These are phyloP conservation scores for Pseudotsuga menziesii DNA, from an alignment of 75 land plant genomes.

Conservation along the genomic window DNA sequence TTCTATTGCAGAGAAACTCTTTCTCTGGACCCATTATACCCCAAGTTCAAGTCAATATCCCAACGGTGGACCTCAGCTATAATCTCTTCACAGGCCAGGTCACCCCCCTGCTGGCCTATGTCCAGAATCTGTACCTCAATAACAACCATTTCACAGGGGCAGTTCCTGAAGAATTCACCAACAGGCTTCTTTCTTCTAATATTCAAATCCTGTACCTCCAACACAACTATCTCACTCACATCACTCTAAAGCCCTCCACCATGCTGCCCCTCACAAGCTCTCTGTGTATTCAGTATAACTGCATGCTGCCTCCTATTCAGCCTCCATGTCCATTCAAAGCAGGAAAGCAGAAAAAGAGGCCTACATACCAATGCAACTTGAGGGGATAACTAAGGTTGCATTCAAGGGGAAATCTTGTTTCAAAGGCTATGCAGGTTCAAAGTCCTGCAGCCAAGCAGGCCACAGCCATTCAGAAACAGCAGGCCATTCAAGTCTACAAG, in stretches of 20 bases:
- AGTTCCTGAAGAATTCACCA: constrained; percentile 61
- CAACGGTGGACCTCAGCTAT: constrained; percentile 65
- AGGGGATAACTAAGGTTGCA: background rate
- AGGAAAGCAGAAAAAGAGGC: constrained; percentile 58
- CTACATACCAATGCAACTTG: constrained; percentile 45
- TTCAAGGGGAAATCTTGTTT: no score
- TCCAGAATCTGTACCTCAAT: constrained; percentile 65
- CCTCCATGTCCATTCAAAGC: constrained; percentile 62
- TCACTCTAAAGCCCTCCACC: constrained; percentile 36
- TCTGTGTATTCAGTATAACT: constrained; percentile 73
- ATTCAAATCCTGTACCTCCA: constrained; percentile 71
- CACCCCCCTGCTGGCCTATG: constrained; percentile 43
- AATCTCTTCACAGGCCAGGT: constrained; percentile 52
- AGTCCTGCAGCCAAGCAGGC: no score
- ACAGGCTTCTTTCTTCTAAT: constrained; percentile 36
- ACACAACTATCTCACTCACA: constrained; percentile 65
- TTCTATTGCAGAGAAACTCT: constrained; percentile 57
- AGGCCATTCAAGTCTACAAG: no score
- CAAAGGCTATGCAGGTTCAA: no score
- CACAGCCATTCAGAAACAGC: no score
- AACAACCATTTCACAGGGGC: constrained; percentile 69
- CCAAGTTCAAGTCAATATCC: constrained; percentile 26
- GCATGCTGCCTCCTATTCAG: constrained; percentile 59
- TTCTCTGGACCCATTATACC: constrained; percentile 52
- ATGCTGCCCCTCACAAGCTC: constrained; percentile 49